Base-by-base conservation (phyloP, 768 basidiomycete genomes). In the Albatrellus ellisii region DNA sequence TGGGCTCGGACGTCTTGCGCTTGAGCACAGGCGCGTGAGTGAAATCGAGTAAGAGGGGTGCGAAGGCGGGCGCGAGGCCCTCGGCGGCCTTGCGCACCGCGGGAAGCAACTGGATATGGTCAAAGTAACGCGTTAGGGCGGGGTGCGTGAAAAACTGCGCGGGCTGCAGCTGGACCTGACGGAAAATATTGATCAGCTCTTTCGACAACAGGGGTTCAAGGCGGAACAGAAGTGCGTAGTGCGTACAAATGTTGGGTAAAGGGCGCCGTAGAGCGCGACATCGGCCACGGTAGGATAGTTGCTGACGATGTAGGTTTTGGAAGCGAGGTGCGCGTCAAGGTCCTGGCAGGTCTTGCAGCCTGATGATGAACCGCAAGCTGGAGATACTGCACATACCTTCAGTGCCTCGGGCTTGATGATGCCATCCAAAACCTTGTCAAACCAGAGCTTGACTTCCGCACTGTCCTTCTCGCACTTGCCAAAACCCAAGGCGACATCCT, bases 231-330 rank as follows among this genome's bases (percentile, higher is more conserved):
- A 36, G 27, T 6, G 21, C 39, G 21, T 20, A 27, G 6, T 32
- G 46, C 86, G 46, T 56, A 95, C 94, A 47, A 92, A 56, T 37
- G 70, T 65, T 6, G 89, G 79, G 58, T 92, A 83, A 24, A 98
- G 69, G n/a, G 79, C 75, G 20, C 82, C 90, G 59, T 92, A 98
- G 37, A 97, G 62, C 8, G 85, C 86, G 42, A 90, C 74, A 59
- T 99, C 95, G 34, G 92, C 94, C 3, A 78, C 83, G 15, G 90
- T 88, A 42, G 90, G 66, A 52, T 82, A 73, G 61, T 87, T 85
- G 57, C 73, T 74, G 52, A 90, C 83, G 53, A 91, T 60, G 61
- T 88, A 97, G 18, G 91, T 95, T 53, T 79, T 72, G 18, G 85
- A 75, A 11, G 72, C 63, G 38, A 98, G 69, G 34, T 77, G 62